Conservation (phyloP, 257 asterid genomes). For the Coffea eugenioides region DNA sequence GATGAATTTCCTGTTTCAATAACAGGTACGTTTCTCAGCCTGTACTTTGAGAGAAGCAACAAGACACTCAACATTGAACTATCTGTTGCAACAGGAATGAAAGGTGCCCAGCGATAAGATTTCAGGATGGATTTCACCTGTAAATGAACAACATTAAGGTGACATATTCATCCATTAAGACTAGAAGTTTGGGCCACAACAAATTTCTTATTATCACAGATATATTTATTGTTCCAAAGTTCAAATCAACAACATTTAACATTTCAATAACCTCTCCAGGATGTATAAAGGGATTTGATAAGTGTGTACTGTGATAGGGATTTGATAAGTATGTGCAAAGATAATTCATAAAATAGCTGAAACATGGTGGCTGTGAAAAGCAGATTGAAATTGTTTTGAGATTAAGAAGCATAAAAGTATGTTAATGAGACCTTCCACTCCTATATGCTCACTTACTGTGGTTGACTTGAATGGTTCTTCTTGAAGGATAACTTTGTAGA, state of each 20-base stretch:
- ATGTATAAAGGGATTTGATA: not conserved
- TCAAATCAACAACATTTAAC: not conserved
- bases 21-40: constrained; percentile 89
- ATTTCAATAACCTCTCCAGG: not conserved
- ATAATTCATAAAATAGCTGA: not conserved
- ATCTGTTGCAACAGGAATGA: constrained; percentile 68
- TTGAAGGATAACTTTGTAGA: constrained; percentile 75
- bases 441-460: constrained; percentile 37
- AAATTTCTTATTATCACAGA: not conserved
- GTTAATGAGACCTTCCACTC: not conserved
- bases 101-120: constrained; percentile 84
- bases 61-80: constrained; percentile 66
- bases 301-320: not conserved
- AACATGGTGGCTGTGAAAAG: not conserved
- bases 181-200: not conserved
- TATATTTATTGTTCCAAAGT: not conserved
- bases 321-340: not conserved
- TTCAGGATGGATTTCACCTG: constrained; percentile 74
- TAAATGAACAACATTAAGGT: not conserved
- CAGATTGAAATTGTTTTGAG: not conserved
- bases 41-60: constrained; percentile 77
- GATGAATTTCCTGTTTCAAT: constrained; percentile 55
- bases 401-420: not conserved
- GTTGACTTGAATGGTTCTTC: constrained; percentile 95
- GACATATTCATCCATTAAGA: not conserved